Percentiles rank a stretch among this genome's conserved stretches.
Conservation (phyloP, 192 early-diverging fungal genomes). For the Linderina pennispora region DNA sequence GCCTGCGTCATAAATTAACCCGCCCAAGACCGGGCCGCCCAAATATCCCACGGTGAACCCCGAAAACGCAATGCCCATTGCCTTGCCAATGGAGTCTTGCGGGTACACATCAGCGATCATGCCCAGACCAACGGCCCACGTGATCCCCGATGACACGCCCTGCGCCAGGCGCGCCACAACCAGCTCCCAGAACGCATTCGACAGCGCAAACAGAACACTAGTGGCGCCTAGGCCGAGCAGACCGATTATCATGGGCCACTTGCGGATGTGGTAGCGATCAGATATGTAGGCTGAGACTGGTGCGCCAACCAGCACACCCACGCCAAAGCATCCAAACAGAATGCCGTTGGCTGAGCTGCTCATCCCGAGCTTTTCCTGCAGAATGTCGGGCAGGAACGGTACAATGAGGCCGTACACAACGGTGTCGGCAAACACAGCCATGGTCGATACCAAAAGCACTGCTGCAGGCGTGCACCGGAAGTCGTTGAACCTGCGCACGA, state of each 20-base stretch:
- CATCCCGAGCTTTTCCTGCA: conserved; percentile 53
- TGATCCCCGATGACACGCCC: conserved; percentile 66
- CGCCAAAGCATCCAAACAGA: conserved; percentile 65
- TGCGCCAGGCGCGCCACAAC: conserved; percentile 64
- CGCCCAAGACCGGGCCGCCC: conserved; percentile 64
- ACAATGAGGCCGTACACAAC: conserved; percentile 69
- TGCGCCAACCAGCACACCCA: conserved; percentile 57
- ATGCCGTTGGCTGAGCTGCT: conserved; percentile 55
- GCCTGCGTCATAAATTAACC: conserved; percentile 57
- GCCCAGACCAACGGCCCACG: conserved; percentile 66
- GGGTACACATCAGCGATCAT: conserved; percentile 69
- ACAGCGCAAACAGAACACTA: conserved; percentile 57
- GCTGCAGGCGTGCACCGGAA: conserved; percentile 35
- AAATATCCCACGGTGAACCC: conserved; percentile 64
- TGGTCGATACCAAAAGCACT: conserved; percentile 30
- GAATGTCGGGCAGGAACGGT: conserved; percentile 62
- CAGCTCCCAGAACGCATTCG: conserved; percentile 59
- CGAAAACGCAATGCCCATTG: conserved; percentile 65
- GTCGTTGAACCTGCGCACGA: conserved; percentile 30
- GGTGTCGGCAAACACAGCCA: conserved; percentile 62
- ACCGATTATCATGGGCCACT: conserved; percentile 69
- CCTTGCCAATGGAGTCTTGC: conserved; percentile 56
- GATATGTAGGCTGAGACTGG: conserved; percentile 66
- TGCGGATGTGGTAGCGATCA: conserved; percentile 64
- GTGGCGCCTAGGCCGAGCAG: conserved; percentile 59